Percentiles rank a stretch among this genome's conserved stretches.
phyloP scores from a whole-genome alignment of 1,139 yeast species.

The Ashbya aceris region DNA sequence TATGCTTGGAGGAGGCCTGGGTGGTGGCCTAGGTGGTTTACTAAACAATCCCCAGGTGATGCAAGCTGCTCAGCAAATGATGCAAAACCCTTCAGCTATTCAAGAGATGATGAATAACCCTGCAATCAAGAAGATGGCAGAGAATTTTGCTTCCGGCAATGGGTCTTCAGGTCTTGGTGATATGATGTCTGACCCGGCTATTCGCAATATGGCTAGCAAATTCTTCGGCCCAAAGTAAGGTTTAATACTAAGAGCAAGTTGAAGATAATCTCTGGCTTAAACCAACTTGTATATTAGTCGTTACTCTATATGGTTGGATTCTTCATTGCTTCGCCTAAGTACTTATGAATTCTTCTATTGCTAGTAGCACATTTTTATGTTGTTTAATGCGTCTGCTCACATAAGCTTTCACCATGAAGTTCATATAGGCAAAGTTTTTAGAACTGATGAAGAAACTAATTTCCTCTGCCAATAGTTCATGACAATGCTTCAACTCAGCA shows the following conservation, averaged over 20 bases:
- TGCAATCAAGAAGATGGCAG: conserved; percentile 67
- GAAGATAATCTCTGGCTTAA: not conserved
- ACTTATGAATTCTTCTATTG: conserved; percentile 8
- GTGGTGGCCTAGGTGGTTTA: conserved; percentile 60
- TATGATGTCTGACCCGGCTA: conserved; percentile 72
- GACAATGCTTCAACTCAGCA: conserved; percentile 28
- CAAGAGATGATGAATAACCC: conserved; percentile 75
- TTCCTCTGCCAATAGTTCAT: conserved; percentile 56
- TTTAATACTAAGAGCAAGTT: too few species aligned
- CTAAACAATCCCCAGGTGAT: conserved; percentile 83
- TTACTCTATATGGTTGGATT: conserved; percentile 1
- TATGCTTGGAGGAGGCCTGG: conserved; percentile 36
- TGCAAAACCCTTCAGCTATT: conserved; percentile 81
- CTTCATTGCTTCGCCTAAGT: conserved; percentile 10
- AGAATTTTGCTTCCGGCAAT: conserved; percentile 48
- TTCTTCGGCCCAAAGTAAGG: conserved; percentile 33
- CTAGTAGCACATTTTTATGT: not conserved
- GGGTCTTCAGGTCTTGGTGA: conserved; percentile 55
- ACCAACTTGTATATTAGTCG: not conserved
- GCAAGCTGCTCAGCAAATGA: conserved; percentile 91
- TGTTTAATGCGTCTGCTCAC: conserved; percentile 10
- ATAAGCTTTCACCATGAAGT: conserved; percentile 25
- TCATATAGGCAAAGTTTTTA: conserved; percentile 36
- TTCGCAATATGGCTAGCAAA: conserved; percentile 55
- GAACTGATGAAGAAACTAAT: conserved; percentile 48